These are phyloP conservation scores for Schwanniomyces occidentalis DNA, from an alignment of 805 yeast species.

Conservation along the genomic window DNA sequence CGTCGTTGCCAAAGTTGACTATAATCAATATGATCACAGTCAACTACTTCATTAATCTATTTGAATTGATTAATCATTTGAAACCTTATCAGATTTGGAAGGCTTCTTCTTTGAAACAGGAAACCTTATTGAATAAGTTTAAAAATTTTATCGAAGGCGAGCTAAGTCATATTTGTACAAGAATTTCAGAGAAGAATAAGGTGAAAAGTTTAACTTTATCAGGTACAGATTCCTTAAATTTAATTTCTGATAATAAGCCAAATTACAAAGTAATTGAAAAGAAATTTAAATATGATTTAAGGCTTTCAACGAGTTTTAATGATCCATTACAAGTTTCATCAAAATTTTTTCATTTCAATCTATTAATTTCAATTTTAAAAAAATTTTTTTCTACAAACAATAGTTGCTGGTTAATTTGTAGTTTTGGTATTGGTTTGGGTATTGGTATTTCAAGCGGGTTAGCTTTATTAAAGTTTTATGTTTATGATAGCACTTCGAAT, in stretches of 20 bases:
- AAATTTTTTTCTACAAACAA: constrained; percentile 10
- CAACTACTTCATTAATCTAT: constrained; percentile 40
- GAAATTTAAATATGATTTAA: constrained; percentile 29
- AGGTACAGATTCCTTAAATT: constrained; percentile 23
- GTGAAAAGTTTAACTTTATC: too few species aligned
- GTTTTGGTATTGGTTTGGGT: constrained; percentile 39
- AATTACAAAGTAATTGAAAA: constrained; percentile 31
- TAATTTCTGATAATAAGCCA: constrained; percentile 19
- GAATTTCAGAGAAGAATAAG: too few species aligned
- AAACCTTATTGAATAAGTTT: constrained; percentile 23
- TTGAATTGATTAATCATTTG: constrained; percentile 32
- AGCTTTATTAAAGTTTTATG: constrained; percentile 10
- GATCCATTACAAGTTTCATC: constrained; percentile 34
- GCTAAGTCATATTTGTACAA: too few species aligned
- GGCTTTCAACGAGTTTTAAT: constrained; percentile 20
- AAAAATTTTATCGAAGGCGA: constrained; percentile 29
- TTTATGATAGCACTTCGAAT: background rate
- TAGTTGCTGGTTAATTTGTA: constrained; percentile 26
- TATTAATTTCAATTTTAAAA: constrained; percentile 15
- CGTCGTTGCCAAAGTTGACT: constrained; percentile 27
- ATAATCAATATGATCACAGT: constrained; percentile 40
- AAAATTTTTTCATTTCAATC: constrained; percentile 20
- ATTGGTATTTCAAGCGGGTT: constrained; percentile 33
- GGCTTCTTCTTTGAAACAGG: constrained; percentile 30
- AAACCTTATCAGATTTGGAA: constrained; percentile 43